These are phyloP conservation scores for Spizellomyces sp. DNA, from an alignment of 192 early-diverging fungal species.

Conservation along the genomic window DNA sequence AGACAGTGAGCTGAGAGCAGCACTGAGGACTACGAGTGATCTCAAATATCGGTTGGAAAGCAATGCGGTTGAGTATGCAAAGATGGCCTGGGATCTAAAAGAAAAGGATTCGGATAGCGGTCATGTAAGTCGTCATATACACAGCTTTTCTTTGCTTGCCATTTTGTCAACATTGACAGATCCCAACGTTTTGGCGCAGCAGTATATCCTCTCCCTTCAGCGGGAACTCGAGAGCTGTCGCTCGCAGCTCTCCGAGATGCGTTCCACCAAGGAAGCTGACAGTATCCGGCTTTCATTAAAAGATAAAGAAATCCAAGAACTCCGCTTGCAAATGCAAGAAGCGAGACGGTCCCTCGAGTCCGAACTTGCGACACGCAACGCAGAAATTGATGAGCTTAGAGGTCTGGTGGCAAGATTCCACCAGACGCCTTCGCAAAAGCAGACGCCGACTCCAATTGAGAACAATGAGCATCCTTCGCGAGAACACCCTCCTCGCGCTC, in stretches of 20 bases:
- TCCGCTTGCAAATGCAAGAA: constrained; percentile 31
- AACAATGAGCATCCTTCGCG: neutral
- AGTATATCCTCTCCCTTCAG: constrained; percentile 20
- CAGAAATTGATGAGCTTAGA: constrained; percentile 31
- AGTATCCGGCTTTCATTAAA: constrained; percentile 35
- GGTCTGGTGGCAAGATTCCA: neutral
- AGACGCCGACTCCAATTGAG: neutral
- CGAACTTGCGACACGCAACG: neutral
- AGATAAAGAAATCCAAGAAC: constrained; percentile 41
- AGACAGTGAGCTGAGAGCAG: constrained; percentile 20
- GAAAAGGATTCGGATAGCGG: constrained; percentile 20
- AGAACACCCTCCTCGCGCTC: constrained; percentile 9
- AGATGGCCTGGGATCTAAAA: constrained; percentile 31
- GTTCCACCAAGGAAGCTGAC: constrained; percentile 37
- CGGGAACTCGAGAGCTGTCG: constrained; percentile 25
- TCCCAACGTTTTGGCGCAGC: constrained; percentile 1
- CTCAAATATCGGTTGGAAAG: constrained; percentile 20
- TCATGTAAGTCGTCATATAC: constrained; percentile 5
- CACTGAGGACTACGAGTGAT: constrained; percentile 12
- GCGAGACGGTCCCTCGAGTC: constrained; percentile 12
- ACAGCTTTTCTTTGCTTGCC: neutral
- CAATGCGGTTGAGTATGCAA: constrained; percentile 21
- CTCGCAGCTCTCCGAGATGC: constrained; percentile 33
- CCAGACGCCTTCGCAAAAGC: neutral
- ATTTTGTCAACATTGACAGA: neutral